Conservation (phyloP, 768 basidiomycete species). For the Mycena vitilis region DNA sequence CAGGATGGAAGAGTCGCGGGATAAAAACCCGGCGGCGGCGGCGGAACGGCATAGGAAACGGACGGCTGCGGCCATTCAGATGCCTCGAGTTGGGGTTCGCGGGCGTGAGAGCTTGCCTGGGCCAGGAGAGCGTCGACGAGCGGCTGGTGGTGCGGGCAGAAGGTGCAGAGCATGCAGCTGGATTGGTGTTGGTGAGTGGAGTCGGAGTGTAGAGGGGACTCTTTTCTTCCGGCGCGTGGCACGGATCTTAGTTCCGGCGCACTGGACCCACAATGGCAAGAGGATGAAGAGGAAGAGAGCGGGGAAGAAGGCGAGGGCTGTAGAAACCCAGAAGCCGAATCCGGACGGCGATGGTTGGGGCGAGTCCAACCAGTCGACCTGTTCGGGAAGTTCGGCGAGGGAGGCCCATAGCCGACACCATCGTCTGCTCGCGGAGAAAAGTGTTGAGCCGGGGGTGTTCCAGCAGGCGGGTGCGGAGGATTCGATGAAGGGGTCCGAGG, state of each 20-base stretch:
- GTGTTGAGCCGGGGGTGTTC: too few relatives aligned
- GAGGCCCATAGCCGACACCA: too few relatives aligned
- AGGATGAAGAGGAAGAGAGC: neutral
- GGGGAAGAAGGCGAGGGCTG: too few relatives aligned
- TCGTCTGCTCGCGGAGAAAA: too few relatives aligned
- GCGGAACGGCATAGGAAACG: neutral
- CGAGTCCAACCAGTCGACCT: too few relatives aligned
- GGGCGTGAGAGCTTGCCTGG: neutral
- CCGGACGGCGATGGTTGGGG: too few relatives aligned
- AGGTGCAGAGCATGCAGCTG: constrained; percentile 9
- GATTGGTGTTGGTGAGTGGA: neutral
- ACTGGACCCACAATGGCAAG: neutral
- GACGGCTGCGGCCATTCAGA: too few relatives aligned
- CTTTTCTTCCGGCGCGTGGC: neutral
- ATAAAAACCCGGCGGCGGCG: neutral
- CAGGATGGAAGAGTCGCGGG: neutral
- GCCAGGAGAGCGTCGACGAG: constrained; percentile 4
- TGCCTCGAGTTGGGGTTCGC: too few relatives aligned
- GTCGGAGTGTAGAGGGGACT: neutral
- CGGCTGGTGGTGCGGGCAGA: constrained; percentile 20
- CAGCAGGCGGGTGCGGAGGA: too few relatives aligned
- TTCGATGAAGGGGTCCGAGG: too few relatives aligned
- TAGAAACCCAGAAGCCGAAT: neutral
- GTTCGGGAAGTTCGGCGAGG: too few relatives aligned
- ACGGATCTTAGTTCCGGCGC: neutral